phyloP scores from a whole-genome alignment of 176 grass and related monocot species.

The Rhynchospora tenuis region DNA sequence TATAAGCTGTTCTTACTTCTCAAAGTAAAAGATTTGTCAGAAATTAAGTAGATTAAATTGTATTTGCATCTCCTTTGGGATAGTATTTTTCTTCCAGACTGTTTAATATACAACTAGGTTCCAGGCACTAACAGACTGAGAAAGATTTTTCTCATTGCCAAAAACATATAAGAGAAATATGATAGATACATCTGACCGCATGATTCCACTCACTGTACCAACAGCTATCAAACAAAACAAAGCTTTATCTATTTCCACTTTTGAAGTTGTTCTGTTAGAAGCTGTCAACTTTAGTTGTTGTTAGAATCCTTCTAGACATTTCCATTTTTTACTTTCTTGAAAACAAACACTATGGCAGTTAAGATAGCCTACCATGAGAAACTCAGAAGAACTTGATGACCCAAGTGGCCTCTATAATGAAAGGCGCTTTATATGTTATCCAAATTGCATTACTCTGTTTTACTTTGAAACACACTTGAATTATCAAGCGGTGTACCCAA shows the following conservation, averaged over 20 bases:
- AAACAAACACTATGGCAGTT: constrained; percentile 9
- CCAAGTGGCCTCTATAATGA: neutral
- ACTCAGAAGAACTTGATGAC: neutral
- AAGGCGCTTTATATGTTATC: neutral
- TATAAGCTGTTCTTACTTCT: neutral
- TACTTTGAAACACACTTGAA: no score
- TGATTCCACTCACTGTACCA: neutral
- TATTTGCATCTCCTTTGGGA: neutral
- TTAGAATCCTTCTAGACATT: neutral
- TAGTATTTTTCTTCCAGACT: neutral
- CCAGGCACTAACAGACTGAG: neutral
- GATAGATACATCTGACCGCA: neutral
- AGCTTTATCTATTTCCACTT: neutral
- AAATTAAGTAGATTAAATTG: neutral
- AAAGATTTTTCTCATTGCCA: neutral
- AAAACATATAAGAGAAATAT: neutral
- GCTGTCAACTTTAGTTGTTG: neutral
- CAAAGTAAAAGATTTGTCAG: neutral
- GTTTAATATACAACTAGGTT: neutral
- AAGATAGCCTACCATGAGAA: neutral
- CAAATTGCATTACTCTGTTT: neutral
- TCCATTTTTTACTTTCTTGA: neutral
- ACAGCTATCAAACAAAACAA: neutral
- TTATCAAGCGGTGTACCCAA: no score
- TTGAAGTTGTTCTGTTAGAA: neutral